Base-by-base conservation (phyloP, 2,329 filamentous ascomycete species). In the Paraconiothyrium sp. region DNA sequence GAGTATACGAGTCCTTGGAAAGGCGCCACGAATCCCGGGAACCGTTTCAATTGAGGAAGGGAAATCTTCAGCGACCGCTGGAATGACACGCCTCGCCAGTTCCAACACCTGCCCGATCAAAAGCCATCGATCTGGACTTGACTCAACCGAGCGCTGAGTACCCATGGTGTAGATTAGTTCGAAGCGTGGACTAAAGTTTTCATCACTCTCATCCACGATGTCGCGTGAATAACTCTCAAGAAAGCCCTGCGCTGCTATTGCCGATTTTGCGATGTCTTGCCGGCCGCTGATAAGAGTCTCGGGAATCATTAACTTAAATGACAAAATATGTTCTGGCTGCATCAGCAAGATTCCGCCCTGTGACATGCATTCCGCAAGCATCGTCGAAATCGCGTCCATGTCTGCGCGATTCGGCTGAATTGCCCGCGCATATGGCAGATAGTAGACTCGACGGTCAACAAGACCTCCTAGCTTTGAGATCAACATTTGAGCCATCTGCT, bases 101-200 rank as follows among this genome's bases (percentile, higher is more conserved):
- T 72, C 71, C 0, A 91, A 71, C 0, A 91, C 66, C 1, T 83
- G 67, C 41, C 90, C 84, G 1, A 88, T 82, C 0, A 86, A 63
- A 0, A 69, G 64, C 89, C 89, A 92, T 4, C 90, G 78, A 2
- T 84, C 72, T 0, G 85, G 85, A 48, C 82, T 81, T 10, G 83
- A 77, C 5, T 90, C 85, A 0, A 89, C 78, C 0, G 82, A 64
- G 1, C 72, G 67, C 60, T 88, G 85, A 0, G 71, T 61, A 0
- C 88, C 88, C 64, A 89, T 84, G 0, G 88, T 89, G 60, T 91
- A 90, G 1, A 90, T 79, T 0, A 90, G 73, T 67, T 91, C 86
- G 44, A 88, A 89, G 50, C 84, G 85, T 4, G 84, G 80, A 46
- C 82, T 86, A 41, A 90, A 85, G 58, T 86, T 87, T 60, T 90